Percentiles rank a stretch among this genome's conserved stretches.
These are phyloP conservation scores for Cladosporium sp. DNA, from an alignment of 2,329 filamentous ascomycete species.

Conservation along the genomic window DNA sequence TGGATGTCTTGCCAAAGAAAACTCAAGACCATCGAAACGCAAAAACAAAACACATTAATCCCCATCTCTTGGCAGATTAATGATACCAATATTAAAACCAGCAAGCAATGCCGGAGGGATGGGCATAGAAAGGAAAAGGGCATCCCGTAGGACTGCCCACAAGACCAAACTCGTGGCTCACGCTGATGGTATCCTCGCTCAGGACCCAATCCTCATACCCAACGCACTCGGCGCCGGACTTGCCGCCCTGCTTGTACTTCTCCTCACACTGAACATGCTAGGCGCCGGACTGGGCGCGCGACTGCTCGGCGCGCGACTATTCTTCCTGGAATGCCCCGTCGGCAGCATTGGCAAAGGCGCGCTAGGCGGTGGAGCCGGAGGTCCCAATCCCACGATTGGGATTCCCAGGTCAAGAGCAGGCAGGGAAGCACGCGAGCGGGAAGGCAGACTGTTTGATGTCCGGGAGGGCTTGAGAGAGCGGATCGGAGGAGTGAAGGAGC, in stretches of 20 bases:
- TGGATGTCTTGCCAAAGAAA: no score
- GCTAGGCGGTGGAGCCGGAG: constrained; percentile 43
- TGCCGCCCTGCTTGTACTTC: background rate
- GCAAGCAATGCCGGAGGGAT: no score
- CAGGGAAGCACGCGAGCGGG: constrained; percentile 7
- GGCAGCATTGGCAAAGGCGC: constrained; percentile 42
- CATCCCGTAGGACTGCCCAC: no score
- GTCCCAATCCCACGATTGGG: constrained; percentile 38
- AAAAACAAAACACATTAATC: no score
- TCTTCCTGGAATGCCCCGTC: background rate
- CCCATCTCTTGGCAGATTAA: no score
- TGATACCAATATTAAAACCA: no score
- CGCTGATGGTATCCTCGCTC: no score
- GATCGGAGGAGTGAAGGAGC: constrained; percentile 27
- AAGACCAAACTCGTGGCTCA: no score
- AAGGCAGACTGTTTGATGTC: constrained; percentile 12
- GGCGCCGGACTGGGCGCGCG: background rate
- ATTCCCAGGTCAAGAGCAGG: constrained; percentile 30
- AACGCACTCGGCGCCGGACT: background rate
- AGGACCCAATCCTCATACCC: background rate
- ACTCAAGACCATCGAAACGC: no score
- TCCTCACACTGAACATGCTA: background rate
- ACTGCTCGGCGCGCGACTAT: background rate
- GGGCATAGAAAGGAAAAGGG: no score
- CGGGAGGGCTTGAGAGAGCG: constrained; percentile 29